Evolutionary conservation across 2,329 filamentous ascomycete genomes (phyloP), one percentile per base, ranked within the genome.

Genomic region (Pseudogymnoascus sp.): DNA sequence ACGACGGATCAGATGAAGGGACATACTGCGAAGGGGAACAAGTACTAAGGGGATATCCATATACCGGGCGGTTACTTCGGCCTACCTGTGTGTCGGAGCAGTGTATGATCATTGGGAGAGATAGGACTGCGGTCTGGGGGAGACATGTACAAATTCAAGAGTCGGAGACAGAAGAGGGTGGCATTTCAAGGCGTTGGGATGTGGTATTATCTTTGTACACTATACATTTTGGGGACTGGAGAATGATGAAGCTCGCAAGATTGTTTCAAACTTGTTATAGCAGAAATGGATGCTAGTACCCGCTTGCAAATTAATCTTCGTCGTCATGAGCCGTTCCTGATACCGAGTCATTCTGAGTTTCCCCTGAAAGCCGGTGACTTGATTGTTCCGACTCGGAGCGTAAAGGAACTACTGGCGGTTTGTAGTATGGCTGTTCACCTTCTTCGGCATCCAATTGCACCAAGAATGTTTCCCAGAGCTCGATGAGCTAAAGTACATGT

Each of bases 391-490:
- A 78, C 69, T 85, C 83, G 58, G 78, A 80, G 66, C 42, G 76
- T 74, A 45, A 70, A 65, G 82, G 78, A 67, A 82, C 79, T n/a
- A 85, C 81, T 2, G 84, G 84, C 4, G 84, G 84, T 62, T 82
- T 80, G 73, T 87, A 87, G 70, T 88, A 88, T 9, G 81, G 82
- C 3, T 82, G 80, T 65, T 87, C 91, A 67, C 96, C 91, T 64
- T 97, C 93, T 70, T 96, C 93, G 7, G 91, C 90, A 73, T 99
- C 94, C 45, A 99, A 81, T 74, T 97, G 94, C 82, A 97, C 88
- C 60, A 99, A 81, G 79, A 96, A 99, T 0, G 94, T 97, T 77
- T 99, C 94, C 94, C 94, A 99, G 66, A 97, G 88, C 76, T 99
- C 94, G 71, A 87, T 86, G 66, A 85, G 75, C 81, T 85, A 36